Conservation (phyloP, 495 filamentous ascomycete species). For the Xylaria curta region DNA sequence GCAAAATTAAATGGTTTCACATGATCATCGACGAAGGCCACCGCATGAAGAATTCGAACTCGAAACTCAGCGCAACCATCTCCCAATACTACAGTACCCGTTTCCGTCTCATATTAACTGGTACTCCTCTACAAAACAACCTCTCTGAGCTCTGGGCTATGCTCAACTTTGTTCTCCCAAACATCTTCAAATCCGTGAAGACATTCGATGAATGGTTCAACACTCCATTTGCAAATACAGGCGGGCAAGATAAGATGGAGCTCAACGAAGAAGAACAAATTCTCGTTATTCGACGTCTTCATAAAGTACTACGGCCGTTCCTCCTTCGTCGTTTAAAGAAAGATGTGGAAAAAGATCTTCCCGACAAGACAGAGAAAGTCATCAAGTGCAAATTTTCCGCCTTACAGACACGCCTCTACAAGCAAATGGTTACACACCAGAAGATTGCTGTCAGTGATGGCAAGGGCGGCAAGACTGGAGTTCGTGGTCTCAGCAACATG, state of each 20-base stretch:
- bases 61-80: conserved; percentile 92
- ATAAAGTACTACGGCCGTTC: conserved; percentile 98
- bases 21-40: conserved; percentile 99
- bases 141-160: conserved; percentile 95
- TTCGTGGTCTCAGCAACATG: conserved; percentile 98
- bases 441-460: conserved; percentile 92
- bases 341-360: conserved; percentile 97
- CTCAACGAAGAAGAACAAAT: conserved; percentile 98
- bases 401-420: conserved; percentile 90
- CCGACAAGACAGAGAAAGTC: conserved; percentile 97
- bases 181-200: conserved; percentile 99
- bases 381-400: conserved; percentile 99
- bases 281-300: conserved; percentile 95
- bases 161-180: conserved; percentile 97
- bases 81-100: conserved; percentile 93
- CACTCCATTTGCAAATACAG: conserved; percentile 97
- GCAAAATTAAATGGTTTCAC: conserved; percentile 98
- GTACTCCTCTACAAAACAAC: conserved; percentile 97
- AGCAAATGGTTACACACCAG: conserved; percentile 94
- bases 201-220: conserved; percentile 99
- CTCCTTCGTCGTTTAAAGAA: conserved; percentile 97
- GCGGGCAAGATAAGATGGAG: conserved; percentile 97
- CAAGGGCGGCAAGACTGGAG: conserved; percentile 93
- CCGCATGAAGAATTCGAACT: conserved; percentile 99
- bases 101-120: conserved; percentile 95